Conservation (phyloP, 129 eudicot species). For the Lonicera japonica region DNA sequence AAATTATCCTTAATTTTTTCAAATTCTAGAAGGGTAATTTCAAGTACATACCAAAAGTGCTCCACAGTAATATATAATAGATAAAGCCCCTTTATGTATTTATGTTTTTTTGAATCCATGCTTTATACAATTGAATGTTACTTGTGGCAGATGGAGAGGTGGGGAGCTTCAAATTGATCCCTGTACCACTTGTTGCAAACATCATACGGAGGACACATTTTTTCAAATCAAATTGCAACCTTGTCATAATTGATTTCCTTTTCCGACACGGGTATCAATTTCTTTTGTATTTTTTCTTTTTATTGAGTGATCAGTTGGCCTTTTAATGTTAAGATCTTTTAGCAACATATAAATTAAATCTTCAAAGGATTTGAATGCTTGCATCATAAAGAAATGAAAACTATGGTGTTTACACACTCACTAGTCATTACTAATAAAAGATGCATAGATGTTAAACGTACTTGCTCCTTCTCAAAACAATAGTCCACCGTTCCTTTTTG, state of each 20-base stretch:
- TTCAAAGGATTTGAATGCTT: too few relatives aligned
- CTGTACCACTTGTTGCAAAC: slow-evolving; percentile 51
- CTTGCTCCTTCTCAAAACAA: neutral
- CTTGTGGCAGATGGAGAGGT: slow-evolving; percentile 79
- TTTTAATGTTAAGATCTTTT: neutral
- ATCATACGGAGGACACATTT: slow-evolving; percentile 46
- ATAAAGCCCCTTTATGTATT: neutral
- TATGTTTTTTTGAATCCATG: neutral
- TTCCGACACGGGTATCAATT: slow-evolving; percentile 76
- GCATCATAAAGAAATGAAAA: too few relatives aligned
- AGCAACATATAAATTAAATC: too few relatives aligned
- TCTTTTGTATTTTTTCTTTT: neutral
- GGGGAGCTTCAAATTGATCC: slow-evolving; percentile 72
- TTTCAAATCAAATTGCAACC: slow-evolving; percentile 74
- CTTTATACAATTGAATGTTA: slow-evolving; percentile 1
- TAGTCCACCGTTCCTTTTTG: too few relatives aligned
- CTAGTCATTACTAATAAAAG: too few relatives aligned
- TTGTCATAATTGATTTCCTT: slow-evolving; percentile 80
- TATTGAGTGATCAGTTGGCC: neutral
- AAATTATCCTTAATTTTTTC: too few relatives aligned
- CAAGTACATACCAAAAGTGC: too few relatives aligned
- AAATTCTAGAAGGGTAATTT: too few relatives aligned
- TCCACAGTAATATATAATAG: too few relatives aligned
- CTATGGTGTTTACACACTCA: too few relatives aligned
- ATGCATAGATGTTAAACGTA: too few relatives aligned